Percentiles rank a stretch among this genome's conserved stretches.
phyloP scores from a whole-genome alignment of 2,329 filamentous ascomycete species.

The Colletotrichum caudatum region DNA sequence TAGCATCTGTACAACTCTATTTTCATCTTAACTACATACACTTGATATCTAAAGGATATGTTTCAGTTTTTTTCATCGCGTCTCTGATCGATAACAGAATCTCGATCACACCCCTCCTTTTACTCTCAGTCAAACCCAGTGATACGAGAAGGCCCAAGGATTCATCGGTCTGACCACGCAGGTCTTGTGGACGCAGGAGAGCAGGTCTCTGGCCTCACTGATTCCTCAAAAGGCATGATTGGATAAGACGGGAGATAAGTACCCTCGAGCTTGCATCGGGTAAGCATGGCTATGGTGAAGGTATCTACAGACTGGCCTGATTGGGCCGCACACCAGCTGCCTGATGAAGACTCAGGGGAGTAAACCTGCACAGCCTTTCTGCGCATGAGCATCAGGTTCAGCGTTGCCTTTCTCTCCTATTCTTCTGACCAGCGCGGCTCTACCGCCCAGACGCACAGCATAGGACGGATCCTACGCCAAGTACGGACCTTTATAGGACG shows the following conservation, averaged over 20 bases:
- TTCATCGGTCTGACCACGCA: neutral
- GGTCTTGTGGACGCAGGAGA: neutral
- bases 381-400: neutral
- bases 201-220: neutral
- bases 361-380: conserved; percentile 11
- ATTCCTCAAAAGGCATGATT: neutral
- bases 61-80: neutral
- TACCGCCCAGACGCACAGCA: no score
- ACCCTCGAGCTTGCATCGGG: neutral
- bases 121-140: neutral
- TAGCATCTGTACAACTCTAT: neutral
- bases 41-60: neutral
- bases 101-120: no score
- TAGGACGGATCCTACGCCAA: no score
- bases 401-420: neutral
- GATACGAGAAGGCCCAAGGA: neutral
- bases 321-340: conserved; percentile 6
- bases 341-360: neutral
- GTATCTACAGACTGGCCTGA: neutral
- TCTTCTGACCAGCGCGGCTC: no score
- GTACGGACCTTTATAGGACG: no score
- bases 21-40: neutral
- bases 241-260: neutral
- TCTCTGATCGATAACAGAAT: neutral
- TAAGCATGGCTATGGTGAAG: neutral